phyloP scores from a whole-genome alignment of 345 rosid species.

The Citrus hindsii region DNA sequence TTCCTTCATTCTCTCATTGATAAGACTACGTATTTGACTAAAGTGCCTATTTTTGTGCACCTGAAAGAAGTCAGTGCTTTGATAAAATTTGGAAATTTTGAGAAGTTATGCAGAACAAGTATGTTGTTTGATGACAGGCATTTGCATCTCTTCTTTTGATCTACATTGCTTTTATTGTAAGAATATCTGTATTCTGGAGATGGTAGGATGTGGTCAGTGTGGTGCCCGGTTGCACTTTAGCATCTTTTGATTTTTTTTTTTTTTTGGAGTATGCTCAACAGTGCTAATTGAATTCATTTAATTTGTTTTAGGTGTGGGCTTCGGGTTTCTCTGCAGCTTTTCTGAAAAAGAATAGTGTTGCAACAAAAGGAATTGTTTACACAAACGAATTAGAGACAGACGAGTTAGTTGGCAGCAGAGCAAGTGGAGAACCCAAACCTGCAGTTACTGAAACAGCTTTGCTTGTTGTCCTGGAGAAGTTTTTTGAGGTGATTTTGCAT shows the following conservation, averaged over 20 bases:
- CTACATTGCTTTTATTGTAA: background rate
- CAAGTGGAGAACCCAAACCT: slow-evolving; percentile 53
- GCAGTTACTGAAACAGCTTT: slow-evolving; percentile 75
- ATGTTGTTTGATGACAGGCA: background rate
- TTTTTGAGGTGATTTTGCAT: slow-evolving; percentile 68
- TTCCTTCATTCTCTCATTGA: background rate
- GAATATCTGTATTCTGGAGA: background rate
- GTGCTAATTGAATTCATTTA: background rate
- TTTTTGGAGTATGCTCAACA: background rate
- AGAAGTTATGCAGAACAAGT: background rate
- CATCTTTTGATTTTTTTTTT: background rate
- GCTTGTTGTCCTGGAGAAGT: slow-evolving; percentile 74
- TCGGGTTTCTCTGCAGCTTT: slow-evolving; percentile 96
- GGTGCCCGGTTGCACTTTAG: background rate
- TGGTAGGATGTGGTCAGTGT: background rate
- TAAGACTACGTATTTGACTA: background rate
- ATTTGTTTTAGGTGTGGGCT: slow-evolving; percentile 82
- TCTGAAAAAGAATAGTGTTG: slow-evolving; percentile 81
- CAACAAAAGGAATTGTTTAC: slow-evolving; percentile 53
- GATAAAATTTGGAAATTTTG: background rate
- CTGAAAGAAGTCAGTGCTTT: background rate
- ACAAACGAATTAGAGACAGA: slow-evolving; percentile 29
- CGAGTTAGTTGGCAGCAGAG: slow-evolving; percentile 21
- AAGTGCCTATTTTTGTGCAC: background rate
- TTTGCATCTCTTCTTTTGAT: background rate